These are phyloP conservation scores for Fusarium poae DNA, from an alignment of 2,329 filamentous ascomycete species.

Conservation along the genomic window DNA sequence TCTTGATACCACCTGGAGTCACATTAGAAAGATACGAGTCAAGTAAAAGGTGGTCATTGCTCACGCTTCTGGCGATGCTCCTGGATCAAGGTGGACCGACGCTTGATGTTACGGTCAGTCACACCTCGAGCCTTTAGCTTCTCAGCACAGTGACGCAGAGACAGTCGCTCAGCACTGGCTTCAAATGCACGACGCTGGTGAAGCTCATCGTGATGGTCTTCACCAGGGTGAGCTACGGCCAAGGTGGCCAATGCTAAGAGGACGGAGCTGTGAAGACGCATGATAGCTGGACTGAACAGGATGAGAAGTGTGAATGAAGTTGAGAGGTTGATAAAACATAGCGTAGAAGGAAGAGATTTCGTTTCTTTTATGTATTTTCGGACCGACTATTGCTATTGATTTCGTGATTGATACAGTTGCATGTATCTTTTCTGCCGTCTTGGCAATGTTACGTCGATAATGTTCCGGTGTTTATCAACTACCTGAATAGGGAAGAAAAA, in stretches of 20 bases:
- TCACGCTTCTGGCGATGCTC: slow-evolving; percentile 57
- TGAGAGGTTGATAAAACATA: background rate
- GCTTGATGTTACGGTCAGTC: slow-evolving; percentile 58
- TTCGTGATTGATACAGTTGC: background rate
- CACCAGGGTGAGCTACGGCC: slow-evolving; percentile 4
- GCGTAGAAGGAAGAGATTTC: accelerated
- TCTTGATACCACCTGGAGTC: slow-evolving; percentile 33
- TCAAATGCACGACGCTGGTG: slow-evolving; percentile 4
- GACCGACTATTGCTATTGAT: background rate
- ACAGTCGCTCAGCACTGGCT: slow-evolving; percentile 30
- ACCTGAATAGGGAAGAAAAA: background rate
- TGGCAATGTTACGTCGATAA: slow-evolving; percentile 16
- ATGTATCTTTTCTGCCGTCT: background rate
- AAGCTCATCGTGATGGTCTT: slow-evolving; percentile 18
- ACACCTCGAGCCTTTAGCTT: slow-evolving; percentile 62
- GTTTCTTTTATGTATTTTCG: slow-evolving; percentile 1
- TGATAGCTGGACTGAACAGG: background rate
- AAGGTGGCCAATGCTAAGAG: background rate
- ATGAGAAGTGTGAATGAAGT: background rate
- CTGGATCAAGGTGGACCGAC: slow-evolving; percentile 58
- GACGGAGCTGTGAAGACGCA: slow-evolving; percentile 4
- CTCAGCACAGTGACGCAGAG: slow-evolving; percentile 61
- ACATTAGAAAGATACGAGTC: background rate
- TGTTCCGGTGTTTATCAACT: slow-evolving; percentile 2
- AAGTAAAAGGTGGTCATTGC: accelerated